Evolutionary conservation across 2,329 filamentous ascomycete genomes (phyloP).

Genomic region (Fusarium sp.): DNA sequence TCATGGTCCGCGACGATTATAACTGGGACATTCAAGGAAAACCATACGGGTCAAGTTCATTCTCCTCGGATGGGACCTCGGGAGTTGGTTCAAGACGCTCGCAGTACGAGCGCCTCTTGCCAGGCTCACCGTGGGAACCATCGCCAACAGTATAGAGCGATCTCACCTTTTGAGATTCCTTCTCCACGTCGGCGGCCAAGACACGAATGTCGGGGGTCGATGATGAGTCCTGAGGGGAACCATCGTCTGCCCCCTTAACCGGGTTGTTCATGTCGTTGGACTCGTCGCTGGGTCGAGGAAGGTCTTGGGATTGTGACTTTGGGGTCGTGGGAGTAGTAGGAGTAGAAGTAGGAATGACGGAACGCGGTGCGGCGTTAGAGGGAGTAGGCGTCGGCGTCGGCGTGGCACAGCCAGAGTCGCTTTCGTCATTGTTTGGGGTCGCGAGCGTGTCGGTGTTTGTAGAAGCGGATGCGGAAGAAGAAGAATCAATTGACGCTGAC

Average conservation of each 20-base stretch:
- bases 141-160: constrained; percentile 73
- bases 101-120: constrained; percentile 61
- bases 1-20: constrained; percentile 43
- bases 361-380: constrained; percentile 26
- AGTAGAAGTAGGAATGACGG: constrained; percentile 31
- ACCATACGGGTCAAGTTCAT: constrained; percentile 69
- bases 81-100: constrained; percentile 63
- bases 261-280: constrained; percentile 42
- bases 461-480: constrained; percentile 15
- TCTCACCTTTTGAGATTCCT: constrained; percentile 76
- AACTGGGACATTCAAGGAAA: constrained; percentile 59
- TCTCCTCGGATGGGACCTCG: constrained; percentile 66
- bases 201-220: constrained; percentile 64
- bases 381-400: constrained; percentile 40
- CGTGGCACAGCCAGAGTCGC: constrained; percentile 43
- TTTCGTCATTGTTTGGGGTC: constrained; percentile 32
- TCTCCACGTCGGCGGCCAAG: constrained; percentile 68
- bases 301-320: constrained; percentile 39
- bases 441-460: constrained; percentile 17
- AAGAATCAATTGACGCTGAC: constrained; percentile 20
- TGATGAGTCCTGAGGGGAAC: constrained; percentile 34
- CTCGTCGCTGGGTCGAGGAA: constrained; percentile 45
- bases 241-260: constrained; percentile 28
- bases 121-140: constrained; percentile 66
- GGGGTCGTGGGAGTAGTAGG: constrained; percentile 44